Base-by-base conservation (phyloP, 1,284 basidiomycete species). In the Puccinia polysora region DNA sequence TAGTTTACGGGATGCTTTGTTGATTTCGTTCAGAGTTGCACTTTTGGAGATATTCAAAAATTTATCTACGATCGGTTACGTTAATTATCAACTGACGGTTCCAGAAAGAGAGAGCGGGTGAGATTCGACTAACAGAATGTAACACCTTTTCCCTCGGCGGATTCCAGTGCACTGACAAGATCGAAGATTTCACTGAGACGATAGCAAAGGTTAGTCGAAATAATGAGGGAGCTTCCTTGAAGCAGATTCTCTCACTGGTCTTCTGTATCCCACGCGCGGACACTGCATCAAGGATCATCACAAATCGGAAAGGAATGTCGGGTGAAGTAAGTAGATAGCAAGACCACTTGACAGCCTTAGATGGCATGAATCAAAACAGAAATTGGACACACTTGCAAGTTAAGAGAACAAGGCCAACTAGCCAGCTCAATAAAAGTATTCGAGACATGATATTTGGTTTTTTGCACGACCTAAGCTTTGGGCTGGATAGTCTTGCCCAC, bases 151-250 rank as follows among this genome's bases (percentile, higher is more conserved):
- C 88, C 93, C 83, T 95, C 92, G 1, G 89, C 83, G 0, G 82
- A 81, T 81, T 95, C 88, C 38, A 97, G 81, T 5, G 85, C 89
- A 75, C 85, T 85, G 72, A 96, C 92, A n/a, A 97, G 84, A 81
- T 96, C 93, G 78, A 97, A 97, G 65, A 97, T 93, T 81, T 97
- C 93, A 82, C 69, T 72, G n/a, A n/a, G n/a, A n/a, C n/a, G n/a
- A n/a, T n/a, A n/a, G n/a, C n/a, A n/a, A n/a, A n/a, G n/a, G n/a
- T n/a, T n/a, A n/a, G n/a, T n/a, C n/a, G n/a, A n/a, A n/a, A n/a
- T n/a, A n/a, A n/a, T n/a, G n/a, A n/a, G n/a, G n/a, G n/a, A n/a
- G n/a, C n/a, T n/a, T n/a, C n/a, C n/a, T 53, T 18, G 40, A 55
- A 12, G 38, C 10, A 15, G 28, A 43, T 62, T 8, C n/a, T 43